Conservation (phyloP, 371 early-diverging fungal genomes). For the Batrachochytrium dendrobatidis region DNA sequence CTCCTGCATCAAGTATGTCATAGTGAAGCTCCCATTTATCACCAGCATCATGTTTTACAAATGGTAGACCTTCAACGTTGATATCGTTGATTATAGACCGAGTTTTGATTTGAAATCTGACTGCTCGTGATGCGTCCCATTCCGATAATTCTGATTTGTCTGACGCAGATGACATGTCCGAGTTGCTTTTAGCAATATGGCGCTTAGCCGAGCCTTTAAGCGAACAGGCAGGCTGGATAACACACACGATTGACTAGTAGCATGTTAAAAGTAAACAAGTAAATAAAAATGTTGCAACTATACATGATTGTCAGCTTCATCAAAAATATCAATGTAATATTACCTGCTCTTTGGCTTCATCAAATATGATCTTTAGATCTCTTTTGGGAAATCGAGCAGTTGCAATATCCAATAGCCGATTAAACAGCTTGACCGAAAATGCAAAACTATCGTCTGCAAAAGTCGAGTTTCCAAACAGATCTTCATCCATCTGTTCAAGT, state of each 20-base stretch:
- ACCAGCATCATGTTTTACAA: too few relatives aligned
- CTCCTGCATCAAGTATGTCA: too few relatives aligned
- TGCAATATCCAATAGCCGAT: conserved; percentile 53
- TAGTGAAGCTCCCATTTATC: too few relatives aligned
- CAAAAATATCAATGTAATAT: too few relatives aligned
- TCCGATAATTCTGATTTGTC: background rate
- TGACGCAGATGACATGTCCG: too few relatives aligned
- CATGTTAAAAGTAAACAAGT: too few relatives aligned
- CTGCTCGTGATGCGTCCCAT: background rate
- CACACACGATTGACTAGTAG: too few relatives aligned
- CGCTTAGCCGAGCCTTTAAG: too few relatives aligned
- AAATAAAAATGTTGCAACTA: too few relatives aligned
- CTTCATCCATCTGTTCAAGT: conserved; percentile 74
- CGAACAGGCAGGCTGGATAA: too few relatives aligned
- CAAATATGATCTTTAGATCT: background rate
- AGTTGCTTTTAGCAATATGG: too few relatives aligned
- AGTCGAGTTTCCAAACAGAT: conserved; percentile 67
- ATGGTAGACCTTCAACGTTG: background rate
- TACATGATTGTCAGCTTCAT: too few relatives aligned
- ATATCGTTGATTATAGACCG: background rate
- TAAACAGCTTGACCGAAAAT: conserved; percentile 52
- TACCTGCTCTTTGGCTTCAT: background rate
- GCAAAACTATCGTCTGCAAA: conserved; percentile 70
- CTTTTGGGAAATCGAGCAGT: conserved; percentile 17
- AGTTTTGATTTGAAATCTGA: background rate